Base-by-base conservation (phyloP, 768 basidiomycete species). In the Mycena capillaripes region DNA sequence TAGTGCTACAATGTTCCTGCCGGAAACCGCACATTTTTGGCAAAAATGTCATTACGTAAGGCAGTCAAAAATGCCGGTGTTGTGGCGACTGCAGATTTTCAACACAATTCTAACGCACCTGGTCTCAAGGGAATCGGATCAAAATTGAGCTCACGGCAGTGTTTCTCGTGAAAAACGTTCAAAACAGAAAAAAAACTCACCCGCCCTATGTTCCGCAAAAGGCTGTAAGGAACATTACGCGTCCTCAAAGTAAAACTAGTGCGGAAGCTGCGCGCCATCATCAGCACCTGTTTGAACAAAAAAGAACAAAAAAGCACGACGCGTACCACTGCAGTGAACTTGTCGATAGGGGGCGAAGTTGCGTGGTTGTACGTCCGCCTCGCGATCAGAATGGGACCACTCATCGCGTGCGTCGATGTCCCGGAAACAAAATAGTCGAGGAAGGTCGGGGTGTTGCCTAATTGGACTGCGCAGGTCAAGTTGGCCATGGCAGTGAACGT, bases 391-490 rank as follows among this genome's bases (percentile, higher is more conserved):
- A 74, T 59, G 14, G 73, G 65, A 0, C 73, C 73, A 8, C 30
- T n/a, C 25, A 68, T 58, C 4, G 59, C 57, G 27, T 46, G 36
- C 21, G 40, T 29, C 9, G 65, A 57, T 0, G 40, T 25, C 11
- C 34, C 72, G 44, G 34, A 42, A 38, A 74, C 63, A 30, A 58
- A 67, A 38, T 74, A 74, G 46, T 74, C 65, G 29, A 74, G 65
- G 69, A 66, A 74, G 5, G 69, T 74, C 11, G 73, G 73, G 19
- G 69, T 74, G 55, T 74, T 50, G 27, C 59, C 73, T 19, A 63
- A 17, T 55, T 74, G 60, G 60, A 74, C 23, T 29, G 73, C 73
- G 23, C 73, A 74, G 46, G 73, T 74, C 10, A 74, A 50, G 48
- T 74, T 63, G 36, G 69, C 29, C 29, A 46, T 67, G 50, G 71